Evolutionary conservation across 2,329 filamentous ascomycete species (phyloP).

Genomic region (Scleromitrula shiraiana): DNA sequence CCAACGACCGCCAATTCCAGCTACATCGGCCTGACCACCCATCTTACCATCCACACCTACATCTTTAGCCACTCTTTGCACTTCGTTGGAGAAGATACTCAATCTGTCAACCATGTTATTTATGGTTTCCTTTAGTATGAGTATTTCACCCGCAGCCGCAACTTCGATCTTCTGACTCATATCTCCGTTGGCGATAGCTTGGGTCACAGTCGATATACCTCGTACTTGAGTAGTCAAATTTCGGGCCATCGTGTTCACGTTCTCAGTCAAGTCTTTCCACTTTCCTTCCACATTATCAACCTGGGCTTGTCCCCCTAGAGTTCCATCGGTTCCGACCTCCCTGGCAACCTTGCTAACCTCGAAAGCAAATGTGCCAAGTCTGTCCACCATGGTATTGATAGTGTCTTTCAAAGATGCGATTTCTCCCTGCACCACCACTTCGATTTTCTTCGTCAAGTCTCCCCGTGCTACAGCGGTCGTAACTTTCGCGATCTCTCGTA

Average conservation of each 20-base stretch:
- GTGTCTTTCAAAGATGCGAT: constrained; percentile 94
- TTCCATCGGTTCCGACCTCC: constrained; percentile 94
- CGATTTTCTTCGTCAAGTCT: constrained; percentile 92
- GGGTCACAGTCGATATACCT: constrained; percentile 88
- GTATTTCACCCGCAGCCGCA: constrained; percentile 88
- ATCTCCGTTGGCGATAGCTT: constrained; percentile 90
- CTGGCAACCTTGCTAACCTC: constrained; percentile 93
- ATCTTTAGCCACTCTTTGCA: constrained; percentile 91
- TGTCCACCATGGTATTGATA: constrained; percentile 98
- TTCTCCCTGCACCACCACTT: constrained; percentile 87
- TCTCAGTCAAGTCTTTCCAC: constrained; percentile 94
- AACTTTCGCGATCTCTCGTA: constrained; percentile 94
- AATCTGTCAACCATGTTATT: constrained; percentile 97
- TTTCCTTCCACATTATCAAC: constrained; percentile 95
- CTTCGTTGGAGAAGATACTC: constrained; percentile 91
- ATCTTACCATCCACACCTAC: constrained; percentile 98
- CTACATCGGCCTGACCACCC: constrained; percentile 92
- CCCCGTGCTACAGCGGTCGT: constrained; percentile 92
- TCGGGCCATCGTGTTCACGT: constrained; percentile 70
- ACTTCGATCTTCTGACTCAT: constrained; percentile 96
- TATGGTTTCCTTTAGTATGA: constrained; percentile 90
- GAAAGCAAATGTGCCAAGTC: constrained; percentile 89
- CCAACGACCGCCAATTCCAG: constrained; percentile 88
- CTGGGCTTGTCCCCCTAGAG: constrained; percentile 85
- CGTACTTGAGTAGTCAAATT: constrained; percentile 68